Percentiles rank a stretch among this genome's conserved stretches.
Conservation (phyloP, 345 rosid species). For the Microcos paniculata region DNA sequence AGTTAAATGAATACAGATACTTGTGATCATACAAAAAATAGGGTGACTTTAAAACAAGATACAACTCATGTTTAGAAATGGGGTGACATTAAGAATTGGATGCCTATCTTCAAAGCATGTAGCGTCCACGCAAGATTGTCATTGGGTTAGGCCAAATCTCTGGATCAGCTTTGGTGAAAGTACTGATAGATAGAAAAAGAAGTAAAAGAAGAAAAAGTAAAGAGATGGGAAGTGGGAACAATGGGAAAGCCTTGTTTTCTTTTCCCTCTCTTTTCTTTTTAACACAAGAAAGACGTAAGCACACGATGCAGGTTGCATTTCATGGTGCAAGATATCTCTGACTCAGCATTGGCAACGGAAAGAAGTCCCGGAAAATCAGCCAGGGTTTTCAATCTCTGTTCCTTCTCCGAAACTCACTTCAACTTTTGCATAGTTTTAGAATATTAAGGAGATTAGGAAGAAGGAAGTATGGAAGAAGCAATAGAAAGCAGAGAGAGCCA, state of each 20-base stretch:
- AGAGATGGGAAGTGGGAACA: neutral
- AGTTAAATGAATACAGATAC: too few relatives aligned
- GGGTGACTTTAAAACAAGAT: too few relatives aligned
- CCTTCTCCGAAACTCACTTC: neutral
- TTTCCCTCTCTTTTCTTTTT: neutral
- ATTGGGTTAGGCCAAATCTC: neutral
- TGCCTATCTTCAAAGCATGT: neutral
- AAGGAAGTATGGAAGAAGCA: neutral
- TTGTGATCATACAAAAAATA: too few relatives aligned
- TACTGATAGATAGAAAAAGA: neutral
- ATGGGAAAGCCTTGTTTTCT: neutral
- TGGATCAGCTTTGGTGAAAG: neutral
- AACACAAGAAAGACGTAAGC: neutral
- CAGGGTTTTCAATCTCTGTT: neutral
- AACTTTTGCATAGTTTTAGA: neutral
- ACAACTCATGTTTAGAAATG: too few relatives aligned
- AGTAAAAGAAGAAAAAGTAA: too few relatives aligned
- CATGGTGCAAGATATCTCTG: too few relatives aligned
- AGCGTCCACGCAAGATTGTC: neutral
- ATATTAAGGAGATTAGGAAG: neutral
- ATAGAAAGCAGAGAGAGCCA: slow-evolving; percentile 14
- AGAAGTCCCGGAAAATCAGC: neutral
- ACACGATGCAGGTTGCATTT: neutral
- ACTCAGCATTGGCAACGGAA: too few relatives aligned
- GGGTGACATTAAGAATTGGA: neutral